phyloP scores from a whole-genome alignment of 768 basidiomycete genomes.

The Lactarius evosmus region DNA sequence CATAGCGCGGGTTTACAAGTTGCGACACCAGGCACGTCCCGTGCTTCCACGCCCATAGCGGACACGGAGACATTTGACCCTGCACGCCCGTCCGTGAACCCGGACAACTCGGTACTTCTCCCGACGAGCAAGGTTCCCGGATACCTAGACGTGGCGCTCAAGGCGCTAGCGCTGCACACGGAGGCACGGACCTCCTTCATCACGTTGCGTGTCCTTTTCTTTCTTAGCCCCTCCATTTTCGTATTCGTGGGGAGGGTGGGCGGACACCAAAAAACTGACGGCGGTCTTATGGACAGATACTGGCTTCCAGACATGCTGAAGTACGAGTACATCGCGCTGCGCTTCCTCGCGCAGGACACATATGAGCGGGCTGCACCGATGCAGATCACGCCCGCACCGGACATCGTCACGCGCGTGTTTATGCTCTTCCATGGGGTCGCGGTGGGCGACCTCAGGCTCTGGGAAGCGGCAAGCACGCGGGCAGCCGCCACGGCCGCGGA shows the following conservation, averaged over 20 bases:
- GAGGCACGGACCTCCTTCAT: conserved; percentile 47
- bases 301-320: conserved; percentile 46
- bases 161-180: conserved; percentile 39
- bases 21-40: background rate
- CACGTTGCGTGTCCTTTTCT: conserved; percentile 34
- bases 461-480: conserved; percentile 32
- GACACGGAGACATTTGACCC: conserved; percentile 16
- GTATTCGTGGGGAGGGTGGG: conserved; percentile 25
- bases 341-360: conserved; percentile 44
- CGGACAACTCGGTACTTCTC: conserved; percentile 30
- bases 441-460: conserved; percentile 29
- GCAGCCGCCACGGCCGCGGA: conserved; percentile 29
- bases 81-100: conserved; percentile 5
- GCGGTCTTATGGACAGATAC: conserved; percentile 31
- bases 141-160: conserved; percentile 39
- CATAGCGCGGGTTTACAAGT: background rate
- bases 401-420: conserved; percentile 45
- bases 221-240: too few species aligned
- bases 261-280: background rate
- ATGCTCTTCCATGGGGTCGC: conserved; percentile 45
- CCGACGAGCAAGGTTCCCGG: conserved; percentile 32
- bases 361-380: conserved; percentile 36
- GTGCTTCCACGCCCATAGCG: background rate
- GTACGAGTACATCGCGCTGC: too few species aligned
- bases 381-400: conserved; percentile 37